phyloP scores from a whole-genome alignment of 2,329 filamentous ascomycete species.

The Cladosporium velox region DNA sequence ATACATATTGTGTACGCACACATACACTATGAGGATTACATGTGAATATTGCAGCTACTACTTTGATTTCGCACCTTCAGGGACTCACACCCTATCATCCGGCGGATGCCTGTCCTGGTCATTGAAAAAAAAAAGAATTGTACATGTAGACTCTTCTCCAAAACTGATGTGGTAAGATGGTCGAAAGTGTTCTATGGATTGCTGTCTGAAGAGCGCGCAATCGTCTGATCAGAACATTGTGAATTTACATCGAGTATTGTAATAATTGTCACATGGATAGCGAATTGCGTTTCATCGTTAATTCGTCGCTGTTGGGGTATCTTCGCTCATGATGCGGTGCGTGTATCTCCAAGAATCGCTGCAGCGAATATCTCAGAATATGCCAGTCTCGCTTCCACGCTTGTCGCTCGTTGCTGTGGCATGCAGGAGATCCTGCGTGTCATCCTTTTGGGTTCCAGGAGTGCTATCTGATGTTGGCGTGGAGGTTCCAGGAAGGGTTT shows the following conservation, averaged over 20 bases:
- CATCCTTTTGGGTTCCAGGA: not conserved
- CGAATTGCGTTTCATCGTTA: not conserved
- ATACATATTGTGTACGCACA: not conserved
- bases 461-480: not conserved
- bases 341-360: not conserved
- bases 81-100: too few species aligned
- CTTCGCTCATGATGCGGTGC: not conserved
- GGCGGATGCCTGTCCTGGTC: not conserved
- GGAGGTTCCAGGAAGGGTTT: not conserved
- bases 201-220: not conserved
- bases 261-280: not conserved
- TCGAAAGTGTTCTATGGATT: not conserved
- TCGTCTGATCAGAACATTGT: not conserved
- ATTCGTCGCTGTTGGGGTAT: not conserved
- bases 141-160: not conserved
- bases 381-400: not conserved
- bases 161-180: not conserved
- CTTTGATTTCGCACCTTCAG: not conserved
- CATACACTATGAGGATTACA: not conserved
- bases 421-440: not conserved
- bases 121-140: not conserved
- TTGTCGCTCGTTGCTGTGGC: constrained; percentile 11
- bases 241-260: not conserved
- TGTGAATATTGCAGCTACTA: not conserved
- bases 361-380: not conserved